Evolutionary conservation across 108 stramenopile genomes (phyloP).

Genomic region (Stephanodiscus minutulus): DNA sequence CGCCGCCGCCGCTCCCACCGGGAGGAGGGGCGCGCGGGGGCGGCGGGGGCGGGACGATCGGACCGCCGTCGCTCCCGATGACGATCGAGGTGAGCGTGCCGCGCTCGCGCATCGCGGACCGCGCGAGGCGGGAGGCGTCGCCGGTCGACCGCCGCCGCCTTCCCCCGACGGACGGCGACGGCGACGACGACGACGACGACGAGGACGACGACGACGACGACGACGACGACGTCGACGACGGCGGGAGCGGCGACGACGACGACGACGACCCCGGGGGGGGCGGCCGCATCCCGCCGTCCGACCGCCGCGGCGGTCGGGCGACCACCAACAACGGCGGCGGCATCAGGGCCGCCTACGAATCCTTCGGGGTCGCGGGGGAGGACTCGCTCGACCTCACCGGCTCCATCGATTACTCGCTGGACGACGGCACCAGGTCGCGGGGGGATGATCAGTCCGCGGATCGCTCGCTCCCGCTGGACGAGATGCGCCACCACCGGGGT

Average conservation of each 20-base stretch:
- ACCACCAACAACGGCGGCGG: too few species aligned
- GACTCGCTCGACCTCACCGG: too few species aligned
- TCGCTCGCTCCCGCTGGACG: neutral
- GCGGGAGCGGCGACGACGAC: neutral
- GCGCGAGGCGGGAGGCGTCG: neutral
- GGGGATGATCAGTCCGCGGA: neutral
- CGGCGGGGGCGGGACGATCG: too few species aligned
- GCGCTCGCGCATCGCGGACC: too few species aligned
- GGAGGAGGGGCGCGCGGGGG: too few species aligned
- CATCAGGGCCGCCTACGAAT: neutral
- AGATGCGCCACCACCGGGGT: neutral
- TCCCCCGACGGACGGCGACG: neutral
- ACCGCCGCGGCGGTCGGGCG: too few species aligned
- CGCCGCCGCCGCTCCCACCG: too few species aligned
- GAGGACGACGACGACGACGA: neutral
- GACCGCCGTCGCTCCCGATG: neutral
- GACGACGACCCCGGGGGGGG: neutral
- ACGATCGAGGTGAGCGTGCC: neutral
- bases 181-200: neutral
- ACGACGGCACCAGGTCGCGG: neutral
- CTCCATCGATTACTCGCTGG: neutral
- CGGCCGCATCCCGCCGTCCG: neutral
- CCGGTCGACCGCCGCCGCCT: too few species aligned
- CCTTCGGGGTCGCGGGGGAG: neutral
- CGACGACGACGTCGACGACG: neutral